phyloP scores from a whole-genome alignment of 257 asterid species.

The Solanum sitiens region DNA sequence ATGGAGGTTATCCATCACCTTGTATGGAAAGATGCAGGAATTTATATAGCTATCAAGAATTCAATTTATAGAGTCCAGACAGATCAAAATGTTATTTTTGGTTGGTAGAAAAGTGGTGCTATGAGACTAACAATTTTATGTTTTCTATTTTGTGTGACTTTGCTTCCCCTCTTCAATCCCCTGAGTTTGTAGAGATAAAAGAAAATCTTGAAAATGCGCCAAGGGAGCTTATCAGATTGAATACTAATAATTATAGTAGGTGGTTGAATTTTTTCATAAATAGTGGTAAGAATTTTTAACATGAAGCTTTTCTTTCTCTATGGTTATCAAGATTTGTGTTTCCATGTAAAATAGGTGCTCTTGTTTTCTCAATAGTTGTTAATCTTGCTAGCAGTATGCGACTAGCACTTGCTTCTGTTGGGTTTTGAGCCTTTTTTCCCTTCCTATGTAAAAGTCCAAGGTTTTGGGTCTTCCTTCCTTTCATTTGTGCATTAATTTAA shows the following conservation, averaged over 20 bases:
- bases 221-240: neutral
- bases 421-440: too few relatives aligned
- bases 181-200: neutral
- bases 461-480: too few relatives aligned
- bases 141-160: neutral
- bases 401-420: neutral
- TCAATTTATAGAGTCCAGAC: neutral
- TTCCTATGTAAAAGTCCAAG: too few relatives aligned
- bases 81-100: too few relatives aligned
- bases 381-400: conserved; percentile 14
- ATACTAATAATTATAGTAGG: neutral
- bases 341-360: neutral
- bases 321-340: neutral
- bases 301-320: neutral
- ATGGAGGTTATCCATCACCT: neutral
- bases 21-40: neutral
- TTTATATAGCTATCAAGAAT: too few relatives aligned
- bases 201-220: neutral
- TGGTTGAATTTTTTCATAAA: neutral
- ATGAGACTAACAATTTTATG: neutral
- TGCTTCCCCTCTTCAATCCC: neutral
- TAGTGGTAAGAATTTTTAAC: neutral
- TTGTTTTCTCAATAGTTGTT: conserved; percentile 7
- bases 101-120: neutral
- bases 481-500: too few relatives aligned